Conservation (phyloP, 192 early-diverging fungal species). For the Coemansia sp. region DNA sequence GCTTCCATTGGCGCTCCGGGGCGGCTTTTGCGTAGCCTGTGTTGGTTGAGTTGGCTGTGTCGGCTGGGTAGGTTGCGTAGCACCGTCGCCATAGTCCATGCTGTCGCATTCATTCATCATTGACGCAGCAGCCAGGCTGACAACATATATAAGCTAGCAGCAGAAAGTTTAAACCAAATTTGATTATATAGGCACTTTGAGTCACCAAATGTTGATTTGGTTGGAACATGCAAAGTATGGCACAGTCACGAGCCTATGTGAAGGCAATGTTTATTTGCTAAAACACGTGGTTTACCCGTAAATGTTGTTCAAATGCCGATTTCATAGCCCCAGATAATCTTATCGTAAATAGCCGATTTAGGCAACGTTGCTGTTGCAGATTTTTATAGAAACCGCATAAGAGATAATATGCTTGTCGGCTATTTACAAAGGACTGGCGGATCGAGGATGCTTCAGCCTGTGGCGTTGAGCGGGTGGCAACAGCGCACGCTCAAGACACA, state of each 20-base stretch:
- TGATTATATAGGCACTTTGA: no score
- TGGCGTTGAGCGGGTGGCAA: neutral
- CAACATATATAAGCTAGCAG: neutral
- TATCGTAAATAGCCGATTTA: no score
- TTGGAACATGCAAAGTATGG: neutral
- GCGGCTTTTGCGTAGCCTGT: conserved; percentile 43
- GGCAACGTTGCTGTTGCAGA: neutral
- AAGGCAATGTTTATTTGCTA: no score
- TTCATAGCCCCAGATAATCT: no score
- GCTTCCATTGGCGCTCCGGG: conserved; percentile 7
- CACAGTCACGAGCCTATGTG: neutral
- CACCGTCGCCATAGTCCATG: conserved; percentile 6
- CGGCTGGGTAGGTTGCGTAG: conserved; percentile 47
- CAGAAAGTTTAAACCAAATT: neutral
- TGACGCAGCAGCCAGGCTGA: neutral
- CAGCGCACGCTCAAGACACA: conserved; percentile 4
- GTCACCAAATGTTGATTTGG: neutral
- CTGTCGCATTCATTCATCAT: neutral
- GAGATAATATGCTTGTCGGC: neutral
- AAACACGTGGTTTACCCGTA: no score
- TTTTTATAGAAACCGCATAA: neutral
- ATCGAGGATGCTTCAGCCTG: neutral
- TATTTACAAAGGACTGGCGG: neutral
- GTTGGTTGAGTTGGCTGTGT: conserved; percentile 48
- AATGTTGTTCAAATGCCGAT: no score